Conservation (phyloP, 2,329 filamentous ascomycete species). For the Epichloe glyceriae region DNA sequence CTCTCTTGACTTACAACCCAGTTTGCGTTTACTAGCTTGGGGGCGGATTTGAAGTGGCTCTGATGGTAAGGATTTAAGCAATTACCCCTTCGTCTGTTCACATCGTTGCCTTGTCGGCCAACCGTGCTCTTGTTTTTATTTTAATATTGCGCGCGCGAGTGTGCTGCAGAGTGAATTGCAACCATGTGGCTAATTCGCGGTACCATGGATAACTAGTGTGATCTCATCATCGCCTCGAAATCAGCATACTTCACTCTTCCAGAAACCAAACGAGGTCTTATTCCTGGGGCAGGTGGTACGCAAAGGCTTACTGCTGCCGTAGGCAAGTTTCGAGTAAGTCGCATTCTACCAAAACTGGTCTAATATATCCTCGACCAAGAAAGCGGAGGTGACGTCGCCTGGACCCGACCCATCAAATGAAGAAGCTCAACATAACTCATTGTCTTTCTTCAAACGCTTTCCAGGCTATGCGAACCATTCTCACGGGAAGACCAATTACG, state of each 20-base stretch:
- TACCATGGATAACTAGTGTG: conserved; percentile 17
- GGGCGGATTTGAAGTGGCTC: conserved; percentile 36
- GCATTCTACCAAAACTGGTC: not conserved
- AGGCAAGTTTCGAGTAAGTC: conserved; percentile 26
- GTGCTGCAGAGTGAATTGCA: not conserved
- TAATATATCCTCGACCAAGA: not conserved
- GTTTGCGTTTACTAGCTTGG: conserved; percentile 24
- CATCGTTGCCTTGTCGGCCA: not conserved
- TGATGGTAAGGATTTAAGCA: conserved; percentile 23
- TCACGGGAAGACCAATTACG: conserved; percentile 15
- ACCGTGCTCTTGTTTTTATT: not conserved
- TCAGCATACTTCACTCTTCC: conserved; percentile 25
- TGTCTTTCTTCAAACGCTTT: not conserved
- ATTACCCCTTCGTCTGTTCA: not conserved
- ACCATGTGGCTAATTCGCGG: conserved; percentile 5
- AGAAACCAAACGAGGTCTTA: conserved; percentile 26
- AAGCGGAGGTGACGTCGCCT: not conserved
- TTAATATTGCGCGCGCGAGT: not conserved
- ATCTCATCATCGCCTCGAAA: conserved; percentile 24
- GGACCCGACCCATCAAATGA: not conserved
- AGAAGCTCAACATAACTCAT: not conserved
- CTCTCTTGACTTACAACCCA: conserved; percentile 4
- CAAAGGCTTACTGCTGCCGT: conserved; percentile 27
- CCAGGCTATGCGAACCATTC: conserved; percentile 19
- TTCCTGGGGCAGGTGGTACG: conserved; percentile 28